Conservation (phyloP, 2,329 filamentous ascomycete species). For the Cercospora zeina region DNA sequence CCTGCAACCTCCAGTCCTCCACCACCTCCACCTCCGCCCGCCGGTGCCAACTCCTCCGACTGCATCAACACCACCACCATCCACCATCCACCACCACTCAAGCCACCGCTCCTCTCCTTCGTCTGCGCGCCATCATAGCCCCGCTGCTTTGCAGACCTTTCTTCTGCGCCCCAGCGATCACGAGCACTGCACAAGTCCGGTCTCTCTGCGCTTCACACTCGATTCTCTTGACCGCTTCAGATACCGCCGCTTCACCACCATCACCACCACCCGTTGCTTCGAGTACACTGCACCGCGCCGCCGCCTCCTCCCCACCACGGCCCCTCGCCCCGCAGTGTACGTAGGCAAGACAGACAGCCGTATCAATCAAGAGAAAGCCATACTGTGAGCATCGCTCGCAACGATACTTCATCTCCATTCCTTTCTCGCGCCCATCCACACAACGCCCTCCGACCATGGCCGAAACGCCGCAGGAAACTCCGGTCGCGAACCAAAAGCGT, state of each 20-base stretch:
- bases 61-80: background rate
- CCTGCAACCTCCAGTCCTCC: background rate
- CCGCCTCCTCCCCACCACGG: slow-evolving; percentile 21
- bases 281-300: slow-evolving; percentile 18
- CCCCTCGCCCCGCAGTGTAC: slow-evolving; percentile 23
- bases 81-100: background rate
- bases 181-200: slow-evolving; percentile 8
- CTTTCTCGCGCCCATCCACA: background rate
- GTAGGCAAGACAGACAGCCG: slow-evolving; percentile 29
- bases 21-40: slow-evolving; percentile 1
- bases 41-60: background rate
- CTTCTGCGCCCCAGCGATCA: slow-evolving; percentile 9
- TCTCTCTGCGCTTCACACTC: background rate
- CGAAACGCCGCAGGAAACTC: slow-evolving; percentile 46
- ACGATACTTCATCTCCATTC: background rate
- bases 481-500: slow-evolving; percentile 74
- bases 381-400: background rate
- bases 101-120: slow-evolving; percentile 4
- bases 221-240: slow-evolving; percentile 23
- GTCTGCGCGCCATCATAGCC: slow-evolving; percentile 12
- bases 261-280: slow-evolving; percentile 18
- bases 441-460: slow-evolving; percentile 31
- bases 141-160: slow-evolving; percentile 10
- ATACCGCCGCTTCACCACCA: slow-evolving; percentile 19
- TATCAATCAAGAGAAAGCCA: slow-evolving; percentile 23